Evolutionary conservation across 169 alveolate genomes (phyloP), one percentile per base, ranked within the genome.

Genomic region (Plasmodium relictum): DNA sequence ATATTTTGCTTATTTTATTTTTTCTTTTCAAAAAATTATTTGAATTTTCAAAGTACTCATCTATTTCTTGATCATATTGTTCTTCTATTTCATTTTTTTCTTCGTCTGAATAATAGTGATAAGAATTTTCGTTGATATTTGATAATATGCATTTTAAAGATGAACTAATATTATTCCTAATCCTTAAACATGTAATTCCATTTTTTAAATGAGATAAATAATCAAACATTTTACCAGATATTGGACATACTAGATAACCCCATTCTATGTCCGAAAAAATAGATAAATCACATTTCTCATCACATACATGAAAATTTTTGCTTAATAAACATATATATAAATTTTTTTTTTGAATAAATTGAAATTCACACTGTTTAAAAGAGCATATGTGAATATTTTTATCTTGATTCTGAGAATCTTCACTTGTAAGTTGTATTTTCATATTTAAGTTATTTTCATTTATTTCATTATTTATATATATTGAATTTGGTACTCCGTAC

Each of bases 221-320:
- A 71, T 71, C 58, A 71, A 41, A 50, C 83, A 37, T 71, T 71
- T 50, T 71, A 6, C 61, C 83, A 16, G 65, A 71, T 66, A 71
- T 12, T 8, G 83, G 83, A 39, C 39, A 71, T 71, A 71, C 61
- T 58, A 71, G 52, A 71, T 71, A 71, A 0, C 58, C 61, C 61
- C 58, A 71, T 20, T 71, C 83, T 18, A 41, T 71, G 5, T 26
- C 62, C 0, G 83, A 71, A 5, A 22, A 71, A 50, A 71, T 71
- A 16, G 68, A 18, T 71, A 71, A 41, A 18, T 71, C 83, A 48
- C 83, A 71, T 52, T 71, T 71, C 18, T 71, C 83, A 71, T 71
- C 68, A 48, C 42, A 71, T 39, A 71, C 20, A 58, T 71, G 66
- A 31, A 22, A 71, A 41, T 71, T 71, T 41, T 20, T 71, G 10